phyloP scores from a whole-genome alignment of 208 protist genomes.

The Hexamita inflata region DNA sequence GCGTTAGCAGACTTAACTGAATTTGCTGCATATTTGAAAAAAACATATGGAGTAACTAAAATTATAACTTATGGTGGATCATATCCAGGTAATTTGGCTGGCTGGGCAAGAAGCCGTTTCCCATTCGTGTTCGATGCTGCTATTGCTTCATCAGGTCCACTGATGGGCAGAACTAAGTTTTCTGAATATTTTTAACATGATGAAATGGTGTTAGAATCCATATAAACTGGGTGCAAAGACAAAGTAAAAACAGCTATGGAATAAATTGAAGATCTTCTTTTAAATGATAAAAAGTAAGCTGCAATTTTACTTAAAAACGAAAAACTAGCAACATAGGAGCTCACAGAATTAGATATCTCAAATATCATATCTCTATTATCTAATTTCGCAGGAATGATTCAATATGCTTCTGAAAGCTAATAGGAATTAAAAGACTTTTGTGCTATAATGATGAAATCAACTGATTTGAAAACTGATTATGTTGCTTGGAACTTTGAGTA shows the following conservation, averaged over 20 bases:
- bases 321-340: no score
- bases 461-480: no score
- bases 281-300: background rate
- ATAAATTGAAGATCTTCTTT: background rate
- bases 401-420: no score
- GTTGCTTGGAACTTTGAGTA: no score
- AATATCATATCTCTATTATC: no score
- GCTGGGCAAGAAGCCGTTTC: constrained; percentile 15
- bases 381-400: no score
- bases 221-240: background rate
- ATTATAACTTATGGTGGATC: constrained; percentile 32
- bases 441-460: no score
- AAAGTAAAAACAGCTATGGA: background rate
- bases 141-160: constrained; percentile 29
- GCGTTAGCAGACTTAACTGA: constrained; percentile 31
- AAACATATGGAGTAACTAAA: background rate
- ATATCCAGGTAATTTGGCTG: constrained; percentile 31
- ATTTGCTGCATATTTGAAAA: constrained; percentile 28
- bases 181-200: constrained; percentile 3
- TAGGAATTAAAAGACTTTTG: no score
- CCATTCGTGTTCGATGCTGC: constrained; percentile 23
- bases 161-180: constrained; percentile 3
- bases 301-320: background rate
- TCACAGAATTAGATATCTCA: no score
- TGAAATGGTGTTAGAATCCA: background rate